Evolutionary conservation across 495 filamentous ascomycete species (phyloP).

Genomic region (Penicillium canescens): DNA sequence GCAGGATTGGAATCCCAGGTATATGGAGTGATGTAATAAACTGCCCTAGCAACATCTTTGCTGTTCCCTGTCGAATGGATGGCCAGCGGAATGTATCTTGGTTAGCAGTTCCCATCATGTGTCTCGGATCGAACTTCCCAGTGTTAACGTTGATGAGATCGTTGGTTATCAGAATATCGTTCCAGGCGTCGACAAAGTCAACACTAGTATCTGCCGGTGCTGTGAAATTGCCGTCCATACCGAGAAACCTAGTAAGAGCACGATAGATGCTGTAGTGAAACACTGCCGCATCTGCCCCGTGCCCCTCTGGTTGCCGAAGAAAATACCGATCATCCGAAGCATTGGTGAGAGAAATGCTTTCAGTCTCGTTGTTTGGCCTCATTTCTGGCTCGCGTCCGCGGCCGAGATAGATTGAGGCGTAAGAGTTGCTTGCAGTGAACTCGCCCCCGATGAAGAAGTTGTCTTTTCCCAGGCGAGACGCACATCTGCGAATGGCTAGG

Average conservation of each 20-base stretch:
- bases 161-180: constrained; percentile 59
- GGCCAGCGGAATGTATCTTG: constrained; percentile 79
- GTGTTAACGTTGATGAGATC: constrained; percentile 66
- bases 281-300: constrained; percentile 63
- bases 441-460: constrained; percentile 69
- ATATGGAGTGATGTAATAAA: constrained; percentile 65
- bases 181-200: constrained; percentile 61
- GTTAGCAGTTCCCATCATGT: constrained; percentile 69
- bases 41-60: constrained; percentile 58
- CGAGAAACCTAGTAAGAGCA: constrained; percentile 63
- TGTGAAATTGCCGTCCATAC: constrained; percentile 60
- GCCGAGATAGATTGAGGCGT: constrained; percentile 66
- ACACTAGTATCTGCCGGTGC: constrained; percentile 58
- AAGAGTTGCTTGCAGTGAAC: constrained; percentile 62
- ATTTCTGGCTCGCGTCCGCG: constrained; percentile 39
- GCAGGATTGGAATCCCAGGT: constrained; percentile 64
- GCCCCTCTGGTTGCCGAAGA: constrained; percentile 55
- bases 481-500: constrained; percentile 54
- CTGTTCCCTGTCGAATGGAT: constrained; percentile 57
- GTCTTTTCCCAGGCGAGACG: constrained; percentile 52
- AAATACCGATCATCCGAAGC: constrained; percentile 48
- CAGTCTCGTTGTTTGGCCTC: constrained; percentile 46
- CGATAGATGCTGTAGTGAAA: constrained; percentile 74
- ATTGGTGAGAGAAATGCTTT: constrained; percentile 41
- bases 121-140: constrained; percentile 66